These are phyloP conservation scores for baker's yeast (Saccharomyces cerevisiae) DNA, from an alignment of 805 yeast genomes.

Conservation along the genomic window DNA sequence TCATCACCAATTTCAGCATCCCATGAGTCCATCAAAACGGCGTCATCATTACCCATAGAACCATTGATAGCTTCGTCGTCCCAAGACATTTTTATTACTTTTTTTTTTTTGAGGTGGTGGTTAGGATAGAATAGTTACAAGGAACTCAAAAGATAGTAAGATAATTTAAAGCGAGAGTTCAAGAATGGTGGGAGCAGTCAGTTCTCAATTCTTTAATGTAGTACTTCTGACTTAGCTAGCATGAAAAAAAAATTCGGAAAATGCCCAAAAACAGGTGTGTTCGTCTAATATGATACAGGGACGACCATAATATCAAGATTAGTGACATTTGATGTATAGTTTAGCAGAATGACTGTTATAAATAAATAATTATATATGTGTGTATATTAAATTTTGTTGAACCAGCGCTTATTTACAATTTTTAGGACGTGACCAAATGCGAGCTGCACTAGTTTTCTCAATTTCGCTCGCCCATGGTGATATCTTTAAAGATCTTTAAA, in stretches of 20 bases:
- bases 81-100: slow-evolving; percentile 28
- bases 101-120: neutral
- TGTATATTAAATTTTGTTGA: neutral
- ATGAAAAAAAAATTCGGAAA: neutral
- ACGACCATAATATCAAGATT: neutral
- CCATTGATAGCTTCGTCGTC: slow-evolving; percentile 90
- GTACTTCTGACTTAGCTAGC: neutral
- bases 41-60: slow-evolving; percentile 43
- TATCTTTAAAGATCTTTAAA: neutral
- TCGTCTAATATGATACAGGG: neutral
- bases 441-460: neutral
- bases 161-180: neutral
- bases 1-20: slow-evolving; percentile 68
- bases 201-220: neutral
- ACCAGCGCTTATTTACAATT: neutral
- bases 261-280: neutral
- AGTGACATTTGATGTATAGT: neutral
- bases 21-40: slow-evolving; percentile 58
- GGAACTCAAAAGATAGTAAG: neutral
- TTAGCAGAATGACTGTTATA: neutral
- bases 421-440: neutral
- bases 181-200: neutral
- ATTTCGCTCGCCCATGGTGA: neutral
- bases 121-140: neutral
- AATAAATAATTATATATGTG: neutral